These are phyloP conservation scores for Furcasterigmium sp. DNA, from an alignment of 2,329 filamentous ascomycete genomes.

Conservation along the genomic window DNA sequence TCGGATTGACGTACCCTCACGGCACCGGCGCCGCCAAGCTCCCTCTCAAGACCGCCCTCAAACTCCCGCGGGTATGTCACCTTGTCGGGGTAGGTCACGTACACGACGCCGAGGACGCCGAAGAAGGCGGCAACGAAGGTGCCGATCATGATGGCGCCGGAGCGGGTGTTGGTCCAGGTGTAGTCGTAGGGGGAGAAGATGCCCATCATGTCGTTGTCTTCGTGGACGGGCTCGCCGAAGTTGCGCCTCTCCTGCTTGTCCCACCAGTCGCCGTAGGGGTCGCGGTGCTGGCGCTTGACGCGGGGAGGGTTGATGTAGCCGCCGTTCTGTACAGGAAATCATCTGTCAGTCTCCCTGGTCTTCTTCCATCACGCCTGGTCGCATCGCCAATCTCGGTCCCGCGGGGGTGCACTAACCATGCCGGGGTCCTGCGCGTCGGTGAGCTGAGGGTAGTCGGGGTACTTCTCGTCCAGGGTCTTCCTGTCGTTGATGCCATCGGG, in stretches of 20 bases:
- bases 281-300: slow-evolving; percentile 86
- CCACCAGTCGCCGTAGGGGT: slow-evolving; percentile 93
- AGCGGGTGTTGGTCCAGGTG: slow-evolving; percentile 70
- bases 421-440: slow-evolving; percentile 60
- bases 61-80: slow-evolving; percentile 65
- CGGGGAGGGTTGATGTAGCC: slow-evolving; percentile 74
- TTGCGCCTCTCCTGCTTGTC: slow-evolving; percentile 96
- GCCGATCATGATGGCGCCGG: slow-evolving; percentile 63
- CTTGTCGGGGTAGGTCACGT: slow-evolving; percentile 66
- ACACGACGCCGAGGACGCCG: slow-evolving; percentile 62
- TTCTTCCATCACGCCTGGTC: not conserved
- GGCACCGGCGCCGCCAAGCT: slow-evolving; percentile 67
- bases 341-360: not conserved
- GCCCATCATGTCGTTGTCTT: slow-evolving; percentile 90
- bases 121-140: slow-evolving; percentile 61
- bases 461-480: slow-evolving; percentile 46
- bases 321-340: slow-evolving; percentile 58
- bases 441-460: slow-evolving; percentile 38
- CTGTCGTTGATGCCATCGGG: slow-evolving; percentile 42
- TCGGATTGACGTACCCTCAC: slow-evolving; percentile 50
- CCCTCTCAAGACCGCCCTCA: slow-evolving; percentile 66
- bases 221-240: slow-evolving; percentile 93
- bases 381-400: not conserved
- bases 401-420: slow-evolving; percentile 46
- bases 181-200: slow-evolving; percentile 89